Conservation (phyloP, 306 rosid genomes). For the Comarum palustre region DNA sequence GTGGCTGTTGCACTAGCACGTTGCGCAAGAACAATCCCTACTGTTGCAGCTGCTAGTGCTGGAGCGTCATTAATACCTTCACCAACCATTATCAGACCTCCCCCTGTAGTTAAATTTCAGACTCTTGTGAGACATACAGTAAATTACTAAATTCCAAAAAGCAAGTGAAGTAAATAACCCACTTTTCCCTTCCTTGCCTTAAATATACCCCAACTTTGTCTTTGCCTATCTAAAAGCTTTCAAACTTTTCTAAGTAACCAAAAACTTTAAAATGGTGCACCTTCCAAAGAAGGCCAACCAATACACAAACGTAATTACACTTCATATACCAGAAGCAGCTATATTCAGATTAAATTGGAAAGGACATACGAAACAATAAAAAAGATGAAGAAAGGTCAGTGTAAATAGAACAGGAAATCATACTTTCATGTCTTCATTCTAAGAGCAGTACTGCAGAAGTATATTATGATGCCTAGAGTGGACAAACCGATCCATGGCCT, state of each 20-base stretch:
- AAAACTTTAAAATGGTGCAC: not conserved
- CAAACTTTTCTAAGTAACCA: not conserved
- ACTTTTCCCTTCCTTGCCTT: not conserved
- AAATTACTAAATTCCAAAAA: not conserved
- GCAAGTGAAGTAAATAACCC: not conserved
- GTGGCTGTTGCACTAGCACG: slow-evolving; percentile 97
- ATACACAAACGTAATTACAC: not conserved
- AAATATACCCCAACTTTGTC: not conserved
- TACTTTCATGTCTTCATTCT: not conserved
- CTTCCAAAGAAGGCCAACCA: not conserved
- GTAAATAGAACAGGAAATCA: not conserved
- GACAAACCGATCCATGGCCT: not conserved
- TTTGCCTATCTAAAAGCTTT: not conserved
- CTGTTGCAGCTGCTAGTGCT: slow-evolving; percentile 96
- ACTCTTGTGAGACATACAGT: not conserved
- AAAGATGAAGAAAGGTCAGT: not conserved
- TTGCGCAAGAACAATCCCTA: slow-evolving; percentile 91
- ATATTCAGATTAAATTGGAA: not conserved
- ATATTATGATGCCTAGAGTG: not conserved
- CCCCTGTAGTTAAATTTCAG: slow-evolving; percentile 46
- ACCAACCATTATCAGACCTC: slow-evolving; percentile 95
- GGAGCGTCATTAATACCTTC: slow-evolving; percentile 99
- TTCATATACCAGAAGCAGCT: not conserved
- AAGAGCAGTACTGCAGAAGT: too few relatives aligned
- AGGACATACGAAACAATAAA: not conserved